Evolutionary conservation across 2,329 filamentous ascomycete genomes (phyloP), one percentile per base, ranked within the genome.

Genomic region (Coleophoma crateriformis): DNA sequence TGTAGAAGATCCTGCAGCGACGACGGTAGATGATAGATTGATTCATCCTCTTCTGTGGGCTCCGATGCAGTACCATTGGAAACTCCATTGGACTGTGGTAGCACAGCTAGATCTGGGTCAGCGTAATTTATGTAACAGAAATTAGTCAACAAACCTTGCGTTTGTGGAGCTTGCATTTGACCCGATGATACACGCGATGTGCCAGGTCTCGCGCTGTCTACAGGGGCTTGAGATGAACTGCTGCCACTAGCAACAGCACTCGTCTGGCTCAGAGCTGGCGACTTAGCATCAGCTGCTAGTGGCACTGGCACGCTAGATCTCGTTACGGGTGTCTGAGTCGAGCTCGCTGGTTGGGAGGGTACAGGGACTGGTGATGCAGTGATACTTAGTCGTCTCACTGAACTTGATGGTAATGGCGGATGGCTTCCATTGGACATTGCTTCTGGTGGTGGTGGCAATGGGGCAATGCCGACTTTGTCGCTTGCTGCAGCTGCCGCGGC

Each of bases 401-500:
- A 70, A 55, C 75, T 72, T 35, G 59, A 55, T 27, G 63, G 59
- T 55, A 65, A 56, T 38, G 63, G 57, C 45, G 61, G 60, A 47
- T 63, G 58, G 39, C 49, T 57, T 10, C 51, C 52, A 42, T 61
- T 54, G n/a, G 72, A 78, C 58, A 57, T 72, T 46, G 68, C 71
- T 52, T 73, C 69, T 54, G 94, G 92, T 49, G 94, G 94, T 63
- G 97, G 76, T 38, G 94, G 94, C 51, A 92, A 85, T 63, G 99
- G 96, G 22, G 94, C 94, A 32, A 97, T 84, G 65, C 85, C 91
- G 71, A 88, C 91, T 33, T 97, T 86, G 65, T 86, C 92, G 72
- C 89, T 92, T 42, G 91, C 90, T 1, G 94, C 92, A 0, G 92
- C 94, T 0, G 94, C 94, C 0, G 94, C 94, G 0, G 94, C 94